These are phyloP conservation scores for Fragilaria radians DNA, from an alignment of 108 stramenopile genomes.

Conservation along the genomic window DNA sequence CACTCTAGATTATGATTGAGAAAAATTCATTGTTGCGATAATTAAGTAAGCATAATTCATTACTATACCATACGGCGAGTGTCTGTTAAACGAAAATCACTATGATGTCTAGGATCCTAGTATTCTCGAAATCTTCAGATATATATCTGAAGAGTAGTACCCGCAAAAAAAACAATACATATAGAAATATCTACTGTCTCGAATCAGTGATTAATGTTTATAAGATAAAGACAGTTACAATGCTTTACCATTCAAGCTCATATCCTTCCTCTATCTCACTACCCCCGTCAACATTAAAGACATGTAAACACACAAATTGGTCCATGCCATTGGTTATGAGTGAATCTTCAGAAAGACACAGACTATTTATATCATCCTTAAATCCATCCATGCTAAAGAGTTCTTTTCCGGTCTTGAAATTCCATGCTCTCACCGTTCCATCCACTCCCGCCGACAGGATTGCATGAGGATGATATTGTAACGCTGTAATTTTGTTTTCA, in stretches of 20 bases:
- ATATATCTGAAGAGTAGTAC: no score
- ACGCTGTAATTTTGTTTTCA: constrained; percentile 35
- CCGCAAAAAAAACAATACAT: no score
- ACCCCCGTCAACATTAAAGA: constrained; percentile 27
- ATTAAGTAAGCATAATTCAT: no score
- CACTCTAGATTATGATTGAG: no score
- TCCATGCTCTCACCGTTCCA: constrained; percentile 49
- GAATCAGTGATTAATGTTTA: no score
- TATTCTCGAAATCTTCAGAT: no score
- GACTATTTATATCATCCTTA: constrained; percentile 30
- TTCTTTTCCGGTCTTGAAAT: constrained; percentile 37
- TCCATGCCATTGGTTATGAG: constrained; percentile 60
- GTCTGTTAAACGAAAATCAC: no score
- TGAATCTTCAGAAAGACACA: constrained; percentile 43
- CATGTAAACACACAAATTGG: constrained; percentile 61
- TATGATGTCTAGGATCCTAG: no score
- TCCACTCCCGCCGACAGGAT: constrained; percentile 42
- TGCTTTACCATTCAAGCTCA: constrained; percentile 6
- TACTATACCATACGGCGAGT: no score
- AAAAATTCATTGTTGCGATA: no score
- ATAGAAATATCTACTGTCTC: no score
- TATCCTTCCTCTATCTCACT: constrained; percentile 9
- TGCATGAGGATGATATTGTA: constrained; percentile 15
- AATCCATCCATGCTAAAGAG: constrained; percentile 59
- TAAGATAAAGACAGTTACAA: no score